Conservation (phyloP, 2,329 filamentous ascomycete species). For the Penicillium sp. region DNA sequence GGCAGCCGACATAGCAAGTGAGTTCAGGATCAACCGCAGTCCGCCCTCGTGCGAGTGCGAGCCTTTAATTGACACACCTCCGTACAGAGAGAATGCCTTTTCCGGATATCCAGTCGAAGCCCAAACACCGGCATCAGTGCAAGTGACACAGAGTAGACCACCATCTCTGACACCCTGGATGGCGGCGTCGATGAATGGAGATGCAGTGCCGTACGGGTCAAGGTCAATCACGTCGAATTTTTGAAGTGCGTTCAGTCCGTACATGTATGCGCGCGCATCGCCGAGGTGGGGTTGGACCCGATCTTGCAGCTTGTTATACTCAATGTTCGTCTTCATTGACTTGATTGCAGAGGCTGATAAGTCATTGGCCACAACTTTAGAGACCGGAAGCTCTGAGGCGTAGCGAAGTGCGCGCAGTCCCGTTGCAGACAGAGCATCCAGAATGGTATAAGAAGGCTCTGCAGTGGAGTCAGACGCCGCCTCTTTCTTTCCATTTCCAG, state of each 20-base stretch:
- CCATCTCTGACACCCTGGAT: constrained; percentile 83
- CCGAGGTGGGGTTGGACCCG: constrained; percentile 70
- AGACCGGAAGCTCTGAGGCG: constrained; percentile 80
- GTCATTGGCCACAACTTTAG: constrained; percentile 83
- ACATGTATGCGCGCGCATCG: constrained; percentile 91
- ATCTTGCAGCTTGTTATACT: constrained; percentile 70
- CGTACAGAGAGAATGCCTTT: constrained; percentile 91
- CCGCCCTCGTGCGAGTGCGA: constrained; percentile 84
- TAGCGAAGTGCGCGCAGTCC: constrained; percentile 88
- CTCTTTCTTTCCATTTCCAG: constrained; percentile 4
- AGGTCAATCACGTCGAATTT: constrained; percentile 93
- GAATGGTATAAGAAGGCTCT: constrained; percentile 64
- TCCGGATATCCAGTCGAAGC: constrained; percentile 91
- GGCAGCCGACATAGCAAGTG: constrained; percentile 72
- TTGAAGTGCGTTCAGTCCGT: constrained; percentile 52
- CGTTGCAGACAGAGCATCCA: constrained; percentile 91
- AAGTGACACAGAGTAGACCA: constrained; percentile 88
- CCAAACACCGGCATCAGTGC: constrained; percentile 93
- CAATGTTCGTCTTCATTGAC: constrained; percentile 77
- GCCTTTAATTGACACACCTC: constrained; percentile 81
- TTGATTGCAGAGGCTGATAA: constrained; percentile 71
- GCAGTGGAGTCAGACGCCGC: constrained; percentile 22
- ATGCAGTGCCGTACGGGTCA: constrained; percentile 91
- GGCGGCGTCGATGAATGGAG: constrained; percentile 85
- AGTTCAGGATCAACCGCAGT: constrained; percentile 77